Base-by-base conservation (phyloP, 108 stramenopile species). In the Skeletonema costatum region DNA sequence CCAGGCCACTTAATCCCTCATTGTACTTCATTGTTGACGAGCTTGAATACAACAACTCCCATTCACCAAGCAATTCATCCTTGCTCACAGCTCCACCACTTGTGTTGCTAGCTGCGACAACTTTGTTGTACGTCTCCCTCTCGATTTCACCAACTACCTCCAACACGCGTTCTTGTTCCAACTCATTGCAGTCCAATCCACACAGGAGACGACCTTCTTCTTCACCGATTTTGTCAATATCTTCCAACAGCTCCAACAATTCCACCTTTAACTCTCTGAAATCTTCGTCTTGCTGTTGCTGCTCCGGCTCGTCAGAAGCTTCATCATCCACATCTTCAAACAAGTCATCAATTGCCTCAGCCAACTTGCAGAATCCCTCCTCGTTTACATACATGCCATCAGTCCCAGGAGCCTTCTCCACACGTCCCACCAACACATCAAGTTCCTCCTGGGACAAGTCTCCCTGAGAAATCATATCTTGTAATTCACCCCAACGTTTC, bases 1-100 rank as follows among this genome's bases (percentile, higher is more conserved):
- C 94, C 46, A 95, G 60, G 10, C 94, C 94, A 68, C 88, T 92
- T 33, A 95, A 74, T 41, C 94, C 92, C 60, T 93, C 86, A 71
- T 92, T 90, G 56, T 92, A 95, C 64, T 88, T 92, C 89, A 95
- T 93, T 10, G 89, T 92, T 10, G 90, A 86, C 2, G 90, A 92
- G 60, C 87, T 93, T 3, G 92, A 85, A 73, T 91, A 95, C 16
- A 95, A 13, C 25, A 95, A 82, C 64, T 90, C 78, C 94, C 94
- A 95, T 12, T 66, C 68, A 16, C 94, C 94, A 30, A 88, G 78
- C 59, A 95, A 76, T 63, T 92, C 90, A 21, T 83, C 70, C 64
- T 86, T 75, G 38, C 31, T 61, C 12, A 80, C 41, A 12, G 63
- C 32, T 36, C 38, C 58, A 38, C 68, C 51, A 6, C 74, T 73